Conservation (phyloP, 148 eudicot species). For the Rhododendron kiyosumense region DNA sequence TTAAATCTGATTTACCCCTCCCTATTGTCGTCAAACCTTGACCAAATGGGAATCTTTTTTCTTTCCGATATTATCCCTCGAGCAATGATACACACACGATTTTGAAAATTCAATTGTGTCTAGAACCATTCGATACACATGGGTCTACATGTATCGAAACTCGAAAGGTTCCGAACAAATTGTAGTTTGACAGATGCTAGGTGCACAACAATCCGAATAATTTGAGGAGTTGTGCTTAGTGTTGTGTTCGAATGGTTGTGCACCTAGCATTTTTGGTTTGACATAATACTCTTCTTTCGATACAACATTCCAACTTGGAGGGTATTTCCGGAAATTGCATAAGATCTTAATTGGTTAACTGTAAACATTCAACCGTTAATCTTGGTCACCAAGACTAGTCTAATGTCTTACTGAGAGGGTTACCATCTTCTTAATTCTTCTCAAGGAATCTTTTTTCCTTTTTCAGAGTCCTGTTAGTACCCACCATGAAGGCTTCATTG, state of each 20-base stretch:
- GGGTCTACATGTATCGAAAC: neutral
- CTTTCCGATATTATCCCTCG: neutral
- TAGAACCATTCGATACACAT: neutral
- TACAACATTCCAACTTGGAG: neutral
- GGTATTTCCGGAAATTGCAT: neutral
- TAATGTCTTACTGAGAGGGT: neutral
- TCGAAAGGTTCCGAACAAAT: no score
- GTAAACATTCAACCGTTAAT: constrained; percentile 12
- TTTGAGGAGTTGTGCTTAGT: no score
- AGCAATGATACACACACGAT: neutral
- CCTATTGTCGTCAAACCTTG: neutral
- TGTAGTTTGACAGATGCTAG: no score
- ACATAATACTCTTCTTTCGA: neutral
- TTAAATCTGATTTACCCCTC: neutral
- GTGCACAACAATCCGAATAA: no score
- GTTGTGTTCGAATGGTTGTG: no score
- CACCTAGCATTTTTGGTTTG: no score
- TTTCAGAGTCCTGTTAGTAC: neutral
- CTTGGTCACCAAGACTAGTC: neutral
- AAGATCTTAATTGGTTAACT: neutral
- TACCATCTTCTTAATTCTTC: neutral
- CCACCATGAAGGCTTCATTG: neutral
- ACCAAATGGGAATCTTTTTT: neutral
- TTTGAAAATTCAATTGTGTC: no score
- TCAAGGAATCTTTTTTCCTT: neutral